Conservation (phyloP, 768 basidiomycete species). For the Dictyophora rubrovolvata region DNA sequence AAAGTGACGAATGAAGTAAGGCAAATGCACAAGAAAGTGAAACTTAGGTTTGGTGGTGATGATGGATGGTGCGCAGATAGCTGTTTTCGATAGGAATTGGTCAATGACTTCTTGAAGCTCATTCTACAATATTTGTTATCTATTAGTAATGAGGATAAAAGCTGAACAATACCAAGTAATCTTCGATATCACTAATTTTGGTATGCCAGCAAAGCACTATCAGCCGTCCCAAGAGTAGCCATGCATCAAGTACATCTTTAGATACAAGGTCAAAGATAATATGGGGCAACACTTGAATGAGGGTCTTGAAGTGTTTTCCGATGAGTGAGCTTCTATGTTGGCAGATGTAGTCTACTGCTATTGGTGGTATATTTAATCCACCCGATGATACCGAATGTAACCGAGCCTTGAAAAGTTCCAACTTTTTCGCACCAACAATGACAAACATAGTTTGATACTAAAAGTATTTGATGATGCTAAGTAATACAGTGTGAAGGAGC, state of each 20-base stretch:
- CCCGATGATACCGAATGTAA: background rate
- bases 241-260: constrained; percentile 17
- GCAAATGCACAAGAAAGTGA: constrained; percentile 30
- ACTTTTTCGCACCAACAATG: background rate
- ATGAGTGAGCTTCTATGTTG: constrained; percentile 3
- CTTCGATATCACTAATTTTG: constrained; percentile 26
- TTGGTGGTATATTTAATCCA: background rate
- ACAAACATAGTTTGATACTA: constrained; percentile 20
- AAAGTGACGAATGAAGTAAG: constrained; percentile 27
- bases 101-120: constrained; percentile 22
- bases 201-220: constrained; percentile 32
- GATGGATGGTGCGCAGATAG: constrained; percentile 20
- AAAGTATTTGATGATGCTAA: constrained; percentile 33
- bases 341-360: background rate
- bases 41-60: constrained; percentile 36
- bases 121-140: constrained; percentile 10
- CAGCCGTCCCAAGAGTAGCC: constrained; percentile 26
- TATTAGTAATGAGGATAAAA: background rate
- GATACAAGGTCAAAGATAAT: constrained; percentile 26
- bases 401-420: constrained; percentile 14
- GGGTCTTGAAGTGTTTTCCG: constrained; percentile 17
- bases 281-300: constrained; percentile 8
- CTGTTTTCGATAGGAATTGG: constrained; percentile 25
- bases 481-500: constrained; percentile 34
- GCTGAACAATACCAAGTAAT: constrained; percentile 25